These are phyloP conservation scores for Tylopilus sp. DNA, from an alignment of 1,284 basidiomycete species.

Conservation along the genomic window DNA sequence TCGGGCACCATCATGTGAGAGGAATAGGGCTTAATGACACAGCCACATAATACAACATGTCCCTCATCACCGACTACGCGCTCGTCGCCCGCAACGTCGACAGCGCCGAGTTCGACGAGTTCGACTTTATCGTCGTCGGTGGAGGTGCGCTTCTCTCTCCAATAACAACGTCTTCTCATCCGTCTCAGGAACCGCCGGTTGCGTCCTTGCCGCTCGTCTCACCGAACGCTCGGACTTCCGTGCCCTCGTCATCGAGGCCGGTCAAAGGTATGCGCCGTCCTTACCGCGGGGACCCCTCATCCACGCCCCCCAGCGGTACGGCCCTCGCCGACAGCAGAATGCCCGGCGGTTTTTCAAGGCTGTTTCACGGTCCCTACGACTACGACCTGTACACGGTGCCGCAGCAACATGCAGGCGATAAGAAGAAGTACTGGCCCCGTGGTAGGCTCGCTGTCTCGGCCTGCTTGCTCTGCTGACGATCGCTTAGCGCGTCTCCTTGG, in stretches of 20 bases:
- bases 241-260: slow-evolving; percentile 63
- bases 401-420: slow-evolving; percentile 45
- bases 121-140: slow-evolving; percentile 60
- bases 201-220: slow-evolving; percentile 60
- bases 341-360: slow-evolving; percentile 38
- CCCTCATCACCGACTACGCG: slow-evolving; percentile 4
- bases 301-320: slow-evolving; percentile 21
- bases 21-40: slow-evolving; percentile 7
- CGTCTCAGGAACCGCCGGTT: slow-evolving; percentile 59
- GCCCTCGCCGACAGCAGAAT: slow-evolving; percentile 38
- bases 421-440: slow-evolving; percentile 55
- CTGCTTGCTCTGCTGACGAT: slow-evolving; percentile 1
- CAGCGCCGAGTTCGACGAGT: slow-evolving; percentile 35
- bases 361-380: slow-evolving; percentile 43
- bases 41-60: slow-evolving; percentile 12
- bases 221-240: slow-evolving; percentile 53
- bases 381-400: slow-evolving; percentile 53
- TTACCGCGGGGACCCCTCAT: rapidly evolving
- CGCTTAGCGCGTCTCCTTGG: slow-evolving; percentile 57
- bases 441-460: slow-evolving; percentile 36
- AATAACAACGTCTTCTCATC: neutral
- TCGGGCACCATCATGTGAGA: slow-evolving; percentile 24
- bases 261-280: slow-evolving; percentile 46
- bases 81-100: slow-evolving; percentile 12
- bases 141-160: slow-evolving; percentile 43